Base-by-base conservation (phyloP, 2,329 filamentous ascomycete genomes). In the Dendrostoma leiphaemia region DNA sequence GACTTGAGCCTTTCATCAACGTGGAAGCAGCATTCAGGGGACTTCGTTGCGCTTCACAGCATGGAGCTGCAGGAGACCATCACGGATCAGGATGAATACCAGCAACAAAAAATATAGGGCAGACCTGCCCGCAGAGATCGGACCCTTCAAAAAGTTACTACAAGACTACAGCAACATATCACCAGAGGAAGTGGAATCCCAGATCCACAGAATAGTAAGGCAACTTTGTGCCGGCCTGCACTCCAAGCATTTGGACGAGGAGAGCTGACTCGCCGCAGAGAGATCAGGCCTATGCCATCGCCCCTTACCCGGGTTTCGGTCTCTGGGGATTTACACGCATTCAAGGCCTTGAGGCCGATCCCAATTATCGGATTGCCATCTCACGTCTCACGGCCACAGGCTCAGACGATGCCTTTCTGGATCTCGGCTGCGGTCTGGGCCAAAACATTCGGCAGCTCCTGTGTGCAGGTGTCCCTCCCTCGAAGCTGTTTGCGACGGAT, bases 371-470 rank as follows among this genome's bases (percentile, higher is more conserved):
- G 4, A 57, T 52, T 1, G 52, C 69, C 9, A 43, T 73, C 5
- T 53, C 60, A 9, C 65, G 61, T 17, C 57, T 69, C 12, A 28
- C n/a, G 13, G 46, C 46, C n/a, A 31, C 46, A 5, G 57, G 63
- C 10, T 32, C 48, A 15, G 65, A 66, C 6, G 65, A 59, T 2
- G 61, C 47, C 2, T 48, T 69, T 13, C 64, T 77, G 15, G 74
- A 77, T 48, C 65, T 72, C 49, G 73, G 70, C 12, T 76, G 73
- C 62, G 75, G 72, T 58, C 70, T 77, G 51, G 74, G 73, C 10
- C 72, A 77, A 43, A 72, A 73, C 40, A 64, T 77, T 38, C 71
- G 75, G 19, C 71, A 74, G 56, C 64, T 77, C 12, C 66, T 70
- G 10, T 44, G 52, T 44, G 71, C 73, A 43, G 72, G 73, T 7